phyloP scores from a whole-genome alignment of 176 grass and related monocot species.

The Carex scoparia region DNA sequence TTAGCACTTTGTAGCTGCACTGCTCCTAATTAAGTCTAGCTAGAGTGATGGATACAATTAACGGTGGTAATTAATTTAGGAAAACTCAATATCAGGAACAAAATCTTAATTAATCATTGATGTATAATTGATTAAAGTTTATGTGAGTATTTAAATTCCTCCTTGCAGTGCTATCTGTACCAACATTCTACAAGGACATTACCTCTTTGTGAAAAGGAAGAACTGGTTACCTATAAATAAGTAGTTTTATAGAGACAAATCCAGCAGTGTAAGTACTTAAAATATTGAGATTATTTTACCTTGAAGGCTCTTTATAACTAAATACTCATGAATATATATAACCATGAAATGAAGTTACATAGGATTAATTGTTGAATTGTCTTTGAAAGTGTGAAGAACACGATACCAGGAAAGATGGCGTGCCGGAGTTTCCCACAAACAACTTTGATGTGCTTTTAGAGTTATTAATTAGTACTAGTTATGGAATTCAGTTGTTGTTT shows the following conservation, averaged over 20 bases:
- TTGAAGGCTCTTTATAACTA: background rate
- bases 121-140: background rate
- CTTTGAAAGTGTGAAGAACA: conserved; percentile 31
- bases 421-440: conserved; percentile 68
- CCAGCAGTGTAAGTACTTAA: background rate
- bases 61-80: background rate
- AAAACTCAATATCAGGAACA: background rate
- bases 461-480: background rate
- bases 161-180: background rate
- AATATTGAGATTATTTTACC: background rate
- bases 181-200: background rate
- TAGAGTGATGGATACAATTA: background rate
- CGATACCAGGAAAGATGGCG: conserved; percentile 33
- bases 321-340: background rate
- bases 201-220: background rate
- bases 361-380: conserved; percentile 23
- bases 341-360: background rate
- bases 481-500: conserved; percentile 44
- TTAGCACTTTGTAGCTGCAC: background rate
- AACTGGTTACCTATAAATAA: background rate
- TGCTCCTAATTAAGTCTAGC: background rate
- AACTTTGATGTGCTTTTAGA: conserved; percentile 52
- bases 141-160: background rate
- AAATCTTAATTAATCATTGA: background rate
- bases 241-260: background rate